Conservation (phyloP, 805 yeast genomes). For the Komagataella pastoris region DNA sequence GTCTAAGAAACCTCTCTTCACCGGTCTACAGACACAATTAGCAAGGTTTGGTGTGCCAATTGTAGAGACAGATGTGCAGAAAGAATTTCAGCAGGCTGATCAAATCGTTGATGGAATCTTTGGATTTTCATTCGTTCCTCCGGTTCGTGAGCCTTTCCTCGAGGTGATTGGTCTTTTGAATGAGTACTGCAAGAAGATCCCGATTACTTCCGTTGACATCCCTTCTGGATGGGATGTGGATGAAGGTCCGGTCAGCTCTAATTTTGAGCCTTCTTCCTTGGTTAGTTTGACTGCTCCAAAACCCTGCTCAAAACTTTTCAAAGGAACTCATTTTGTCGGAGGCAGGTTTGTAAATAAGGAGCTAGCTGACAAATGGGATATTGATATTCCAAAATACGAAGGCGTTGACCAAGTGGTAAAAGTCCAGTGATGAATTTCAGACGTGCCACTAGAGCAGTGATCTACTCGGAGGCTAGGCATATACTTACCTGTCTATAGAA, state of each 20-base stretch:
- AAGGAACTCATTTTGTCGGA: conserved; percentile 65
- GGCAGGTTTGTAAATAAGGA: conserved; percentile 68
- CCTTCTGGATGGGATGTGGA: conserved; percentile 99
- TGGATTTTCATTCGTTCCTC: conserved; percentile 90
- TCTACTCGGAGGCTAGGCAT: neutral
- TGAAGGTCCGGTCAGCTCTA: conserved; percentile 45
- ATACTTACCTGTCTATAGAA: neutral
- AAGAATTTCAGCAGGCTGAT: conserved; percentile 22
- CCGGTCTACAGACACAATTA: conserved; percentile 54
- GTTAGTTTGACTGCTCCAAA: conserved; percentile 91
- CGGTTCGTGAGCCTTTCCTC: conserved; percentile 69
- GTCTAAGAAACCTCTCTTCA: conserved; percentile 39
- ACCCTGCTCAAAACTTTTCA: conserved; percentile 43
- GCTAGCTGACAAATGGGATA: conserved; percentile 62
- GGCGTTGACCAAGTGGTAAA: conserved; percentile 45
- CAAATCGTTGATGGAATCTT: conserved; percentile 71
- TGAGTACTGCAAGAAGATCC: conserved; percentile 20
- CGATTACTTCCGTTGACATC: conserved; percentile 73
- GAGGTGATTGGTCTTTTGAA: conserved; percentile 27
- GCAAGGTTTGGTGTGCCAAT: conserved; percentile 48
- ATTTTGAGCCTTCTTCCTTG: conserved; percentile 45
- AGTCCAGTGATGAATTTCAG: conserved; percentile 5
- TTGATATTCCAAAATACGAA: conserved; percentile 47
- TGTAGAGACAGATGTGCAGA: conserved; percentile 21
- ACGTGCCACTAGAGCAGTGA: neutral